Evolutionary conservation across 1,139 yeast genomes (phyloP).

Genomic region (Debaryomyces robertsiae): DNA sequence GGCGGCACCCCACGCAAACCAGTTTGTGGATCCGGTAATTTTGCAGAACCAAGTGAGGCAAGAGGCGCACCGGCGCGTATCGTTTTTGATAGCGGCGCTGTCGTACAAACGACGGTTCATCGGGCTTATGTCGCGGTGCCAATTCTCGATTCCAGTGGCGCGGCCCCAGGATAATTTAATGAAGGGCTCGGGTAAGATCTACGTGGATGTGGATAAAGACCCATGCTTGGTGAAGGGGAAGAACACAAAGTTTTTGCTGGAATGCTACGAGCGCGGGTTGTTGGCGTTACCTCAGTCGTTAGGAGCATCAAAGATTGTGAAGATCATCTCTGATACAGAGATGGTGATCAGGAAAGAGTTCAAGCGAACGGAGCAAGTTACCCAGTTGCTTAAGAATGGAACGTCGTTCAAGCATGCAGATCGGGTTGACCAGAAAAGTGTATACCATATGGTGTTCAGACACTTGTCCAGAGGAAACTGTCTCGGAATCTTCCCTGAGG

Average conservation of each 20-base stretch:
- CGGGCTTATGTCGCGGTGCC: constrained; percentile 74
- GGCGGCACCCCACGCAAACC: constrained; percentile 98
- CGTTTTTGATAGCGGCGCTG: constrained; percentile 85
- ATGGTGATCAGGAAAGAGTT: constrained; percentile 73
- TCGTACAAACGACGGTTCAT: constrained; percentile 69
- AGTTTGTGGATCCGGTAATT: constrained; percentile 88
- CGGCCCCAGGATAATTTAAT: constrained; percentile 85
- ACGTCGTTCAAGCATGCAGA: constrained; percentile 73
- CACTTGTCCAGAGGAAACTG: constrained; percentile 81
- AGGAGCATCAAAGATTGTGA: constrained; percentile 74
- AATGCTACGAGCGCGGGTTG: constrained; percentile 68
- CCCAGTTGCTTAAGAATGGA: constrained; percentile 49
- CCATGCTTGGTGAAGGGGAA: constrained; percentile 60
- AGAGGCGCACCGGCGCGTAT: constrained; percentile 72
- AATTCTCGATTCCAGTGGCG: constrained; percentile 84
- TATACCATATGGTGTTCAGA: constrained; percentile 78
- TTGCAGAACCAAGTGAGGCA: constrained; percentile 79
- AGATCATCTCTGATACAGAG: constrained; percentile 74
- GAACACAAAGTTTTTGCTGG: constrained; percentile 67
- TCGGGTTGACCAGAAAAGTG: constrained; percentile 81
- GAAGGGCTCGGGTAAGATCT: constrained; percentile 62
- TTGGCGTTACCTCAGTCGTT: constrained; percentile 77
- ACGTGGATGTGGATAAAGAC: constrained; percentile 47
- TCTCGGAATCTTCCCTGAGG: constrained; percentile 96
- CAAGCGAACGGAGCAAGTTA: constrained; percentile 51